Evolutionary conservation across 2,329 filamentous ascomycete genomes (phyloP).

Genomic region (Didymellaceae sp.): DNA sequence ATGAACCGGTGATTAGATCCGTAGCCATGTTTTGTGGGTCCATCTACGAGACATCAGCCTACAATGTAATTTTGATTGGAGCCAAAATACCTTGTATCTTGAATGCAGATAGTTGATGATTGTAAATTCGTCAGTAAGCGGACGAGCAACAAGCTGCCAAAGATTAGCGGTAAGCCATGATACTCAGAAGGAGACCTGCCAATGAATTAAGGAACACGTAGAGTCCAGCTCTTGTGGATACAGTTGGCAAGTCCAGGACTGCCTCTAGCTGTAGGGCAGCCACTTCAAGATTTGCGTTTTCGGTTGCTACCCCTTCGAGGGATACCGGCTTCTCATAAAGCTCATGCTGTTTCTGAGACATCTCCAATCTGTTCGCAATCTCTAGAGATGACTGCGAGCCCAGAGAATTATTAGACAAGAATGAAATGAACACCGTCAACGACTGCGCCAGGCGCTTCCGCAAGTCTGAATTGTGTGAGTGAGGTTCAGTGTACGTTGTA

Average conservation of each 20-base stretch:
- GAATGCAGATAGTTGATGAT: slow-evolving; percentile 83
- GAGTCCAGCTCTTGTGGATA: slow-evolving; percentile 80
- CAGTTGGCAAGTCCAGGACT: slow-evolving; percentile 70
- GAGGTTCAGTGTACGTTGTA: neutral
- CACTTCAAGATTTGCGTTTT: slow-evolving; percentile 49
- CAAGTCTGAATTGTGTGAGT: slow-evolving; percentile 33
- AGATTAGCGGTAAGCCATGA: slow-evolving; percentile 39
- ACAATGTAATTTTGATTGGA: slow-evolving; percentile 13
- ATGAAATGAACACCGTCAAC: slow-evolving; percentile 42
- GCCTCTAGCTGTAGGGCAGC: slow-evolving; percentile 60
- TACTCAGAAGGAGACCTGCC: slow-evolving; percentile 56
- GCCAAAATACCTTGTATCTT: slow-evolving; percentile 72
- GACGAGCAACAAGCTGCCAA: slow-evolving; percentile 76
- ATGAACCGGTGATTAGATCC: slow-evolving; percentile 85
- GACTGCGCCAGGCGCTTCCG: slow-evolving; percentile 43
- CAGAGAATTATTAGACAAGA: slow-evolving; percentile 62
- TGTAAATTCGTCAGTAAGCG: slow-evolving; percentile 79
- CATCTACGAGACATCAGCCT: slow-evolving; percentile 59
- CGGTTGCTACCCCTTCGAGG: slow-evolving; percentile 51
- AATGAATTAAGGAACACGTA: slow-evolving; percentile 86
- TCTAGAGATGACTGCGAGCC: slow-evolving; percentile 60
- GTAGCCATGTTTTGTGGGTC: slow-evolving; percentile 79
- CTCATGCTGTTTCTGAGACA: slow-evolving; percentile 50
- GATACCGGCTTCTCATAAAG: slow-evolving; percentile 53
- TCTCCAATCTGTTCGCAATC: slow-evolving; percentile 49